Percentiles rank a stretch among this genome's conserved stretches.
phyloP scores from a whole-genome alignment of 441 rosid species.

The Dalechampia spathulata region DNA sequence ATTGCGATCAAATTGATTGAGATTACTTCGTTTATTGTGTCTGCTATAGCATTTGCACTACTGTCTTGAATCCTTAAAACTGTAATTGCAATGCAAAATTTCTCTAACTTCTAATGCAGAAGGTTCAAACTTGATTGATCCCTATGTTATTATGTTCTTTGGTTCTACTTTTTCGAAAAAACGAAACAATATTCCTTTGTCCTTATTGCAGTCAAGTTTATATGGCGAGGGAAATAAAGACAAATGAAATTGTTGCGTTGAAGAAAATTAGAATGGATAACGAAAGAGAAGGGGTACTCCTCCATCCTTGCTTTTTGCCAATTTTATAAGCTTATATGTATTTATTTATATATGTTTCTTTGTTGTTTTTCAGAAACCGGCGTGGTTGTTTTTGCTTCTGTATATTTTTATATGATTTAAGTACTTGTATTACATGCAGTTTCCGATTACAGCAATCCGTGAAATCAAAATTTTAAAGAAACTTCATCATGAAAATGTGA shows the following conservation, averaged over 20 bases:
- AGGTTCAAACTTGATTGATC: no score
- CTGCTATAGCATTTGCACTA: no score
- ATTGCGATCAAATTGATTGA: no score
- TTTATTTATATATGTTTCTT: background rate
- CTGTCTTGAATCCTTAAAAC: background rate
- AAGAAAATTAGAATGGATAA: slow-evolving; percentile 81
- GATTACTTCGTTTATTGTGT: no score
- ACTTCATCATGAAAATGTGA: slow-evolving; percentile 80
- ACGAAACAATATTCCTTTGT: no score
- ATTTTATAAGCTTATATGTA: background rate
- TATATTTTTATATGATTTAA: background rate
- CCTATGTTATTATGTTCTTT: no score
- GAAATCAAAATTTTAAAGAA: slow-evolving; percentile 93
- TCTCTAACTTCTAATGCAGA: no score
- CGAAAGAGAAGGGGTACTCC: slow-evolving; percentile 69
- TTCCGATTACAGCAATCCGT: slow-evolving; percentile 88
- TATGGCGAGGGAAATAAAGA: slow-evolving; percentile 71
- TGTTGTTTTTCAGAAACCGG: no score
- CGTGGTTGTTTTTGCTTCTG: no score
- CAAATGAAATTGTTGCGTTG: slow-evolving; percentile 65
- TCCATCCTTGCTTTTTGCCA: slow-evolving; percentile 7
- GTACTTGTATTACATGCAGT: slow-evolving; percentile 32
- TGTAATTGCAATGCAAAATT: no score
- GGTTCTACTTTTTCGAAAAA: no score
- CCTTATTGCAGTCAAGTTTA: slow-evolving; percentile 76